Conservation (phyloP, 208 protist species). For the Tetramitus jugosus region DNA sequence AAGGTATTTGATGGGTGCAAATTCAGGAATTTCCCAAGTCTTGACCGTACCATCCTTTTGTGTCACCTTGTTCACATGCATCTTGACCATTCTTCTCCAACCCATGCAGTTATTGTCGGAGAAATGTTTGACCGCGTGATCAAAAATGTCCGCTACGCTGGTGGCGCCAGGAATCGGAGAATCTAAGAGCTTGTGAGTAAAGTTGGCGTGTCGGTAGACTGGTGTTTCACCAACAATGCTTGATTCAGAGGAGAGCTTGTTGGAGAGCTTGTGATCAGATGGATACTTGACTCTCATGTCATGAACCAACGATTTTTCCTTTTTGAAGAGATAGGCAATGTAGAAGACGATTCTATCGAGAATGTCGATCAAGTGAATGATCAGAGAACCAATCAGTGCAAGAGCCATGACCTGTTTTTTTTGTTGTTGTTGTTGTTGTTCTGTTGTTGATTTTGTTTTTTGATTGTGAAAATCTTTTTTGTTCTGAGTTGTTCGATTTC, state of each 20-base stretch:
- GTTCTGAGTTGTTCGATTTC: too few species aligned
- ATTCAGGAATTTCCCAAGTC: neutral
- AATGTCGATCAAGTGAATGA: too few species aligned
- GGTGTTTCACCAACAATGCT: neutral
- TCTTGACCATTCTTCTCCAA: neutral
- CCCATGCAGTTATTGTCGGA: neutral
- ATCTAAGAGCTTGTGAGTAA: neutral
- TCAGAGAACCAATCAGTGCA: too few species aligned
- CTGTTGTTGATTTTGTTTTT: too few species aligned
- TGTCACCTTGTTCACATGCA: neutral
- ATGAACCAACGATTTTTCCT: neutral
- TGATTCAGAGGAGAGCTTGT: neutral
- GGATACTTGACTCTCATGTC: too few species aligned
- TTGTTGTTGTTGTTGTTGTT: too few species aligned
- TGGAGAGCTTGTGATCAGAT: neutral
- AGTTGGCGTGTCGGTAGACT: neutral
- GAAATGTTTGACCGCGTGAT: neutral
- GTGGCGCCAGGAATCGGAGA: neutral
- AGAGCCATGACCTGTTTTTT: too few species aligned
- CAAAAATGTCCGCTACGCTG: too few species aligned
- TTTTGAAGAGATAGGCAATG: neutral
- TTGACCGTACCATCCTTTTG: neutral
- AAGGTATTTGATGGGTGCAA: neutral
- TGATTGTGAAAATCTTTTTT: too few species aligned
- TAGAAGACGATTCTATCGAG: neutral